Base-by-base conservation (phyloP, 176 grass and related monocot species). In the Juncus inflexus region DNA sequence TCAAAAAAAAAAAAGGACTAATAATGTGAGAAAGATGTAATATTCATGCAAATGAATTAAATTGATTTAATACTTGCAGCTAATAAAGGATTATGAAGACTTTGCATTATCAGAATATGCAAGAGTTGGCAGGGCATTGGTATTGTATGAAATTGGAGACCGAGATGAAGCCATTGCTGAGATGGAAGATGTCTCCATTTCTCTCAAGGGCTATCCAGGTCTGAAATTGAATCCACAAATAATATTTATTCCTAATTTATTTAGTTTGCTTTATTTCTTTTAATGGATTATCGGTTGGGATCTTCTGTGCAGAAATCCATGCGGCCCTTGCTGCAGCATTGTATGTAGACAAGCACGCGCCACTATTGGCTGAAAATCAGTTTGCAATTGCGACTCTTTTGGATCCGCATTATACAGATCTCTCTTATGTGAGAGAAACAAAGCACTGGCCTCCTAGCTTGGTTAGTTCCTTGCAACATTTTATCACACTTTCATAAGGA, bases 361-460 rank as follows among this genome's bases (percentile, higher is more conserved):
- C 87, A 38, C 70, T 90, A 58, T 84, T 90, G 42, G 91, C 87
- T 28, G 87, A 90, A 79, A 87, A 85, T 82, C 92, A 97, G 82
- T 97, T 97, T 86, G 61, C 87, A 63, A 97, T 97, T 56, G 87
- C 92, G 37, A 97, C 82, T 76, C 92, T 97, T 74, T 79, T 97
- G 42, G 92, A 91, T 75, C 92, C 87, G 65, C 87, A 97, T 58
- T 97, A 91, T 75, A 86, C 80, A 43, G 92, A 97, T 81, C 79
- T 89, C 41, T 86, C 92, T 37, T 96, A 91, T 67, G 91, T 96
- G 16, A 67, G 79, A 79, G 84, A 89, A 71, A 89, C 87, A 58
- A 96, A 96, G 79, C 92, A 91, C 70, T 96, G 92, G 92, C 87
- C 92, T 10, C 92, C 92, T 36, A 97, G 82, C 74, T 84, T 91